Base-by-base conservation (phyloP, 352 stramenopile species). In the Globisporangium polare region DNA sequence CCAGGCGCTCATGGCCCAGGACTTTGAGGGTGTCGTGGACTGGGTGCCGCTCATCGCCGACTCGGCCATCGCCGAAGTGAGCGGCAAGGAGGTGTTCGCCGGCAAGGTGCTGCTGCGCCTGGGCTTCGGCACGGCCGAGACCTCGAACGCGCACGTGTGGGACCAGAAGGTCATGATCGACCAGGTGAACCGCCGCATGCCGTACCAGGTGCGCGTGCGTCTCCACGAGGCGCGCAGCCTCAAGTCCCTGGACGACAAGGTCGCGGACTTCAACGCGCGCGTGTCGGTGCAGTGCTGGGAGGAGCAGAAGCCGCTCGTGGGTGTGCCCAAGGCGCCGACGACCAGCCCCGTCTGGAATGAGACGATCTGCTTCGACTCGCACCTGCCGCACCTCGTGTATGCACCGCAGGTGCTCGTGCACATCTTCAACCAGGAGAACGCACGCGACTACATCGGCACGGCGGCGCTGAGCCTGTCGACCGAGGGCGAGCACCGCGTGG, bases 121-220 rank as follows among this genome's bases (percentile, higher is more conserved):
- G 42, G 86, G 81, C n/a, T 83, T 96, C 39, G 83, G 78, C 4
- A 65, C 75, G 1, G 68, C 75, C n/a, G 82, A 87, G 35, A 63
- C 69, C 5, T 80, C 77, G 8, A 78, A 74, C 12, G 56, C 62
- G 8, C 74, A 88, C 53, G 53, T 68, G 12, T 90, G 84, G 77
- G 73, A 86, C 64, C 65, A 86, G 50, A 74, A 78, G 43, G 61
- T 62, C 67, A 78, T 89, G 71, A 73, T 80, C 37, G 75, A 84
- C 22, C 68, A 79, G 22, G 75, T 88, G 31, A 83, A 82, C 51
- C 74, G 70, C 46, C 78, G 77, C 50, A 71, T 85, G 59, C 74
- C 82, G 35, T 94, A 88, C 74, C 81, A 92, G 54, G 68, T 95
- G 37, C 86, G 83, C 39, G 80, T 90, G 39, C 84, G 86, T 9